Conservation (phyloP, 768 basidiomycete species). For the Amanita inopinata region DNA sequence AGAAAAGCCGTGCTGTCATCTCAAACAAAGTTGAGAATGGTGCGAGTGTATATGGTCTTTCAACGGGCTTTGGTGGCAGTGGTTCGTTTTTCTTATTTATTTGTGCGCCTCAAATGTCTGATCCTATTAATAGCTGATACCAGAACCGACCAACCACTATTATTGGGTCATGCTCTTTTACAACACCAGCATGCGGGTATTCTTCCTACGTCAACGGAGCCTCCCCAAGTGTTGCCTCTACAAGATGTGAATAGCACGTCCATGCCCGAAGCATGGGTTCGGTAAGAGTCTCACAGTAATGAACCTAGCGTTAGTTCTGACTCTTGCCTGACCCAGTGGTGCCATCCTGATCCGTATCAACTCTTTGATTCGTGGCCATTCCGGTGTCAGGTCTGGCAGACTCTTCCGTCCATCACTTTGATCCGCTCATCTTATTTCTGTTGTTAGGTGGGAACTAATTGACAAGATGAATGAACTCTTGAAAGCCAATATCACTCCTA, state of each 20-base stretch:
- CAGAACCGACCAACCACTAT: conserved; percentile 52
- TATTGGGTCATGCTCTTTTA: conserved; percentile 55
- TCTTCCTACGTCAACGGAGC: conserved; percentile 42
- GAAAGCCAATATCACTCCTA: conserved; percentile 50
- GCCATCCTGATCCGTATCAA: conserved; percentile 77
- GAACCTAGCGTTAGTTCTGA: conserved; percentile 27
- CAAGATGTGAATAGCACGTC: conserved; percentile 54
- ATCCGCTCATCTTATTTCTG: not conserved
- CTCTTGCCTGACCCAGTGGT: conserved; percentile 38
- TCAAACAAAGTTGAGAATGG: conserved; percentile 56
- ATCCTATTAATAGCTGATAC: conserved; percentile 49
- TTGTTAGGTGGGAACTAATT: conserved; percentile 53
- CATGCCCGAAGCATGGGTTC: conserved; percentile 86
- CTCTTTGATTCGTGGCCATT: conserved; percentile 73
- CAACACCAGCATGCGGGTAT: conserved; percentile 71
- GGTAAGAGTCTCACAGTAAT: conserved; percentile 24
- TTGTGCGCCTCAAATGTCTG: conserved; percentile 8
- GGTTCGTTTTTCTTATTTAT: conserved; percentile 26
- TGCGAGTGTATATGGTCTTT: conserved; percentile 73
- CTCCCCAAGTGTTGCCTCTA: conserved; percentile 46
- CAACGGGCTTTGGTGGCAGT: conserved; percentile 72
- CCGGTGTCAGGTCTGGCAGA: conserved; percentile 45
- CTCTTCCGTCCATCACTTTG: not conserved
- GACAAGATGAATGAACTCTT: conserved; percentile 60
- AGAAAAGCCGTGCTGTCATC: conserved; percentile 57